Evolutionary conservation across 148 eudicot genomes (phyloP).

Genomic region (Nyssa sinensis): DNA sequence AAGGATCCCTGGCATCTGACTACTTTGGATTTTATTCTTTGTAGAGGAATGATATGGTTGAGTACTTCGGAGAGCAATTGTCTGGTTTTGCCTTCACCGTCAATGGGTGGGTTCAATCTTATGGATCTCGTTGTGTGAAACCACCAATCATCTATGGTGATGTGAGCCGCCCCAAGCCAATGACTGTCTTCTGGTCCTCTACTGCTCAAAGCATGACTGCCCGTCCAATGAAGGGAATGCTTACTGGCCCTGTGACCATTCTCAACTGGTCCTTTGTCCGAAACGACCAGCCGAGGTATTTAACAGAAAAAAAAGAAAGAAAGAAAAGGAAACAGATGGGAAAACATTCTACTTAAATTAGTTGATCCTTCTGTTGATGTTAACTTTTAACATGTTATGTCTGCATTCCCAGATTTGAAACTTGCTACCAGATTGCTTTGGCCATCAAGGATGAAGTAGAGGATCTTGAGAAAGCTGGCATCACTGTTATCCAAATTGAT

Average conservation of each 20-base stretch:
- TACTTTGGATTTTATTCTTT: conserved; percentile 9
- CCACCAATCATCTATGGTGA: conserved; percentile 97
- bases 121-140: conserved; percentile 96
- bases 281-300: conserved; percentile 93
- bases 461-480: conserved; percentile 94
- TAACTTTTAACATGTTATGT: background rate
- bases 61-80: conserved; percentile 93
- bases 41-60: conserved; percentile 95
- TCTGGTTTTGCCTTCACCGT: conserved; percentile 92
- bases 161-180: conserved; percentile 94
- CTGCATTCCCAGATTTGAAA: conserved; percentile 63
- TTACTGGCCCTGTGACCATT: conserved; percentile 90
- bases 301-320: background rate
- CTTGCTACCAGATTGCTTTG: conserved; percentile 96
- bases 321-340: too few relatives aligned
- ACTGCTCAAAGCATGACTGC: conserved; percentile 88
- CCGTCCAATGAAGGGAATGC: conserved; percentile 99
- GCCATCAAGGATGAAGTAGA: conserved; percentile 97
- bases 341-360: too few relatives aligned
- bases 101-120: conserved; percentile 95
- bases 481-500: conserved; percentile 89
- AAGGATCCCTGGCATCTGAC: background rate
- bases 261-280: conserved; percentile 96
- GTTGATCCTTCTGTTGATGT: too few relatives aligned
- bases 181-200: conserved; percentile 96